Evolutionary conservation across 495 filamentous ascomycete genomes (phyloP).

Genomic region (Chaetomium fimeti): DNA sequence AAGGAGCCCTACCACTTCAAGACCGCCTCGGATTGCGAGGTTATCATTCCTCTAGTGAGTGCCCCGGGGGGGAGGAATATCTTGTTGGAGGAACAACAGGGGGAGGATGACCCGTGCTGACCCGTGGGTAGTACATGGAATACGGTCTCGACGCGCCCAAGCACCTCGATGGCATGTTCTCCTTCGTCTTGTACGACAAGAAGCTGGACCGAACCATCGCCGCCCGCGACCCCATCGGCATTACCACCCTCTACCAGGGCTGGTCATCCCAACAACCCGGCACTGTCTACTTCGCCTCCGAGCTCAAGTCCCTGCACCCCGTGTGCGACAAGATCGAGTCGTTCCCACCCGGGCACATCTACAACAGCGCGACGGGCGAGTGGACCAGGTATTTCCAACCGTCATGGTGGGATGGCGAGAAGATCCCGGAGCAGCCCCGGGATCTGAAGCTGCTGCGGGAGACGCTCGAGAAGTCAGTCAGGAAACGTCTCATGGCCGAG

Average conservation of each 20-base stretch:
- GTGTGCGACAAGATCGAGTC: slow-evolving; percentile 93
- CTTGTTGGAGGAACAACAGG: neutral
- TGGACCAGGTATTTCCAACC: slow-evolving; percentile 87
- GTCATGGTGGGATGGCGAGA: slow-evolving; percentile 83
- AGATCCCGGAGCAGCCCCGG: slow-evolving; percentile 72
- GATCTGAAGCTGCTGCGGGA: slow-evolving; percentile 78
- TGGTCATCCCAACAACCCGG: slow-evolving; percentile 78
- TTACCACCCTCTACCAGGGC: slow-evolving; percentile 96
- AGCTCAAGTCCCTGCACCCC: slow-evolving; percentile 88
- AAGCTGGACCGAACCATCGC: slow-evolving; percentile 85
- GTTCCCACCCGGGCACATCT: slow-evolving; percentile 94
- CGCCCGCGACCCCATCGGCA: slow-evolving; percentile 92
- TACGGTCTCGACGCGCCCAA: slow-evolving; percentile 91
- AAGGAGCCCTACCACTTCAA: slow-evolving; percentile 86
- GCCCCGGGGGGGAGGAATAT: neutral
- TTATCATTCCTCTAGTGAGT: slow-evolving; percentile 92
- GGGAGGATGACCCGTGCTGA: slow-evolving; percentile 1
- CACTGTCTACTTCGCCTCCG: slow-evolving; percentile 91
- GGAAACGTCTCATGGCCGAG: slow-evolving; percentile 97
- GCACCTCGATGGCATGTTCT: slow-evolving; percentile 98
- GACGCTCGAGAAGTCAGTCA: slow-evolving; percentile 83
- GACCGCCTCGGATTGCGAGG: slow-evolving; percentile 96
- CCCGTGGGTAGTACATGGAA: slow-evolving; percentile 69
- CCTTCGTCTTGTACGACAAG: slow-evolving; percentile 96
- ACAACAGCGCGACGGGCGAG: slow-evolving; percentile 82